These are phyloP conservation scores for Trametes cinnabarina DNA, from an alignment of 768 basidiomycete genomes.

Conservation along the genomic window DNA sequence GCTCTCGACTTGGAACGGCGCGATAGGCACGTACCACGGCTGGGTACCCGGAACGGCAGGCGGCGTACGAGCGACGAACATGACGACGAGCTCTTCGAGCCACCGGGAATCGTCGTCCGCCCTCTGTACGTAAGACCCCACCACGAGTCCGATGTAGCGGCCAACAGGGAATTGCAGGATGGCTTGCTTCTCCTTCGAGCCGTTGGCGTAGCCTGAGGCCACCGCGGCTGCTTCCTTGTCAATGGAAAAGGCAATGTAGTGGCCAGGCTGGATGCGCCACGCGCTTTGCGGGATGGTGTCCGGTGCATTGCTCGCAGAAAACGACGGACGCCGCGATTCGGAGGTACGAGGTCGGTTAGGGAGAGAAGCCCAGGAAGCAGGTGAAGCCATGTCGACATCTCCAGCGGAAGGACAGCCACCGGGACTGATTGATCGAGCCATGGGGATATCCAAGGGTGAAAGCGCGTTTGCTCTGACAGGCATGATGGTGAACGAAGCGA, in stretches of 20 bases:
- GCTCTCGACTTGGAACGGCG: slow-evolving; percentile 4
- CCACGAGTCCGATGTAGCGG: slow-evolving; percentile 28
- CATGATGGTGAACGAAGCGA: neutral
- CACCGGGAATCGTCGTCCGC: slow-evolving; percentile 8
- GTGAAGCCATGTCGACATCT: slow-evolving; percentile 8
- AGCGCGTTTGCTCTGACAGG: slow-evolving; percentile 2
- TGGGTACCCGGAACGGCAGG: slow-evolving; percentile 12
- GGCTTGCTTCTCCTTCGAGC: neutral
- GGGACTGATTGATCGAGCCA: slow-evolving; percentile 14
- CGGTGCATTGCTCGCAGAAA: slow-evolving; percentile 6
- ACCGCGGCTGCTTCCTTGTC: slow-evolving; percentile 13
- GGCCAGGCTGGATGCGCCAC: slow-evolving; percentile 17
- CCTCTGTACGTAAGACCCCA: slow-evolving; percentile 7
- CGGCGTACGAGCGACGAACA: slow-evolving; percentile 19
- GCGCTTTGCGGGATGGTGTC: slow-evolving; percentile 5
- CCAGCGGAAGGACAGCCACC: slow-evolving; percentile 15
- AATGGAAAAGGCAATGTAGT: slow-evolving; percentile 24
- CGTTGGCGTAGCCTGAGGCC: neutral
- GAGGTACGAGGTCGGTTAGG: slow-evolving; percentile 13
- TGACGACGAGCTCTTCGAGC: slow-evolving; percentile 22
- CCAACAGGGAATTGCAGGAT: slow-evolving; percentile 10
- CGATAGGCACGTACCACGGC: slow-evolving; percentile 6
- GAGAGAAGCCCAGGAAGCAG: slow-evolving; percentile 8
- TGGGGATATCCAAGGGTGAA: slow-evolving; percentile 3
- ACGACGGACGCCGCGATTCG: slow-evolving; percentile 16